Base-by-base conservation (phyloP, 805 yeast genomes). In the baker's yeast (Saccharomyces cerevisiae) region DNA sequence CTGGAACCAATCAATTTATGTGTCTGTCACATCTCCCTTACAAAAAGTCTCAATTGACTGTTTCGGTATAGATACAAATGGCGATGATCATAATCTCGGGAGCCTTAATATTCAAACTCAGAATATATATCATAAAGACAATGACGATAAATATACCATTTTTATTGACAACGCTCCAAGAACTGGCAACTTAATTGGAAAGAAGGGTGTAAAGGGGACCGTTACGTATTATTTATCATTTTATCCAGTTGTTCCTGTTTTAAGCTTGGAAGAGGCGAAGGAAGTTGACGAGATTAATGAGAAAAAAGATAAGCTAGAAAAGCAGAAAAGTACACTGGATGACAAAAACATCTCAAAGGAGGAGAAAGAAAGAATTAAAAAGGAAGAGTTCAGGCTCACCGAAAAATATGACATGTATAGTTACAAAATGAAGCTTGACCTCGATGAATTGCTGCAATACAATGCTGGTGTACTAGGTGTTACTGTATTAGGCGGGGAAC, bases 1-100 rank as follows among this genome's bases (percentile, higher is more conserved):
- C 4, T 92, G 88, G 86, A 81, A 89, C 67, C 91, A 89, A 66
- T 76, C 85, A 5, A 72, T 87, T 51, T 91, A 87, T 69, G 79
- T 87, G 29, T 82, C 96, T 8, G 79, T 91, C 22, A 79, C 91
- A 4, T 84, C 89, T 48, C 81, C 87, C 24, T 83, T 84, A 64
- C 96, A 89, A 69, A 82, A 78, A 61, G 71, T 91, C 59, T 82
- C 88, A 1, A 68, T 91, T 55, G 97, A 92, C 68, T 94, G 83
- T 4, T 85, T 90, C 95, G 97, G 89, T 70, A 84, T 83, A 46
- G 88, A 88, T 70, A 77, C 76, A 55, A 77, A 73, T 55, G 80
- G 85, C 9, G 79, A 81, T 46, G 97, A 91, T 70, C 80, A 95
- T 60, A 80, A 94, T 2, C 75, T 92, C 51, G 98, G 98, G 41